These are phyloP conservation scores for Plantago ovata DNA, from an alignment of 257 asterid species.

Conservation along the genomic window DNA sequence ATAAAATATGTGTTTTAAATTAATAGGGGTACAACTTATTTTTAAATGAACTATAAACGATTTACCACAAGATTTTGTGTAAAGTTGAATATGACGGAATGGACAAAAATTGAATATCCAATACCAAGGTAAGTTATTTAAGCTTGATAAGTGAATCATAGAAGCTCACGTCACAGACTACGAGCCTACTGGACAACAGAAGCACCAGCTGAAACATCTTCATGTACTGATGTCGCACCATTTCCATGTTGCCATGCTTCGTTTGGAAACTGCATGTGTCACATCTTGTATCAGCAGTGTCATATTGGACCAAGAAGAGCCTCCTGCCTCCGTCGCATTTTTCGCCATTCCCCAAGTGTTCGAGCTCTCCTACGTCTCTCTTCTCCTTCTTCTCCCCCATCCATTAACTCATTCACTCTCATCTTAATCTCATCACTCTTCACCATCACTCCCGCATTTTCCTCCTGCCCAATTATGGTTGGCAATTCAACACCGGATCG, in stretches of 20 bases:
- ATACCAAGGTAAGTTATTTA: too few relatives aligned
- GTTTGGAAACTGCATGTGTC: conserved; percentile 3
- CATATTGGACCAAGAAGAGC: conserved; percentile 31
- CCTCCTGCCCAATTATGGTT: conserved; percentile 33
- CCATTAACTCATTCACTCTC: conserved; percentile 25
- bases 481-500: conserved; percentile 43
- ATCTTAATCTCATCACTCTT: conserved; percentile 19
- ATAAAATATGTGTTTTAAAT: too few relatives aligned
- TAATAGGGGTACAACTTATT: too few relatives aligned
- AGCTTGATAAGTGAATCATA: too few relatives aligned
- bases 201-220: too few relatives aligned
- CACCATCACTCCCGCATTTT: conserved; percentile 28
- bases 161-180: too few relatives aligned
- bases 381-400: conserved; percentile 37
- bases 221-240: too few relatives aligned
- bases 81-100: too few relatives aligned
- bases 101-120: too few relatives aligned
- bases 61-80: too few relatives aligned
- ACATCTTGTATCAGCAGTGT: conserved; percentile 32
- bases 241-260: background rate
- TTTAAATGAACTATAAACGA: too few relatives aligned
- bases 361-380: conserved; percentile 36
- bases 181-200: too few relatives aligned
- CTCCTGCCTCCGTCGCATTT: conserved; percentile 34
- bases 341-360: conserved; percentile 36